Percentiles rank a stretch among this genome's conserved stretches.
These are phyloP conservation scores for Leccinum boreale DNA, from an alignment of 768 basidiomycete species.

Conservation along the genomic window DNA sequence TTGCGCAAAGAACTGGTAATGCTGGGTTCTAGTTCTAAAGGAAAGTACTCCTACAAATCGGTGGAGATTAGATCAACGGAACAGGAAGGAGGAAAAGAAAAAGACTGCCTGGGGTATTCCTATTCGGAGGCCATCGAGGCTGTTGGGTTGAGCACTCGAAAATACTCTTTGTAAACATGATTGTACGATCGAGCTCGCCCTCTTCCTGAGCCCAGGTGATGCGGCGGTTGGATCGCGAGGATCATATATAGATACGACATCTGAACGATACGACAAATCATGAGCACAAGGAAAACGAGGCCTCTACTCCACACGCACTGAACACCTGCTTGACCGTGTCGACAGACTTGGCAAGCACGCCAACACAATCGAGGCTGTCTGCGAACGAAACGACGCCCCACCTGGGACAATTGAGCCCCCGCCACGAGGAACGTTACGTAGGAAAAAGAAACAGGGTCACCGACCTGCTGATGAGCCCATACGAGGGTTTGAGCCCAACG, in stretches of 20 bases:
- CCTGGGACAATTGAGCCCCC: constrained; percentile 37
- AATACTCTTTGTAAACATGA: not conserved
- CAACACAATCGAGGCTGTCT: constrained; percentile 93
- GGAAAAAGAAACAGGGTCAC: constrained; percentile 13
- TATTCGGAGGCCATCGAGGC: constrained; percentile 56
- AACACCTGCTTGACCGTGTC: constrained; percentile 53
- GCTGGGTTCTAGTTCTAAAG: constrained; percentile 52
- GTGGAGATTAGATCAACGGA: not conserved
- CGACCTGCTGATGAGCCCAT: constrained; percentile 85
- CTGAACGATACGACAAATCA: constrained; percentile 17
- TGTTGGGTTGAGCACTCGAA: not conserved
- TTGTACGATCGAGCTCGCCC: constrained; percentile 31
- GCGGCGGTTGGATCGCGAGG: constrained; percentile 73
- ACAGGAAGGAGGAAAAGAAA: not conserved
- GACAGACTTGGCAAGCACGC: constrained; percentile 64
- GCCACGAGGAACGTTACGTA: not conserved
- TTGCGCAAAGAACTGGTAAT: constrained; percentile 45
- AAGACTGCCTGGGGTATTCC: constrained; percentile 68
- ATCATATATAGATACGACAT: constrained; percentile 48
- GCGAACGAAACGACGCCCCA: constrained; percentile 93
- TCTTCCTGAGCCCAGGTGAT: constrained; percentile 35
- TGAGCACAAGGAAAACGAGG: not conserved
- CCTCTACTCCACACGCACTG: constrained; percentile 37
- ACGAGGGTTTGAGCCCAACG: constrained; percentile 91
- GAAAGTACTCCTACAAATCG: constrained; percentile 69